Evolutionary conservation across 164 flowering plant species (phyloP).

Genomic region (Annona squamosa): DNA sequence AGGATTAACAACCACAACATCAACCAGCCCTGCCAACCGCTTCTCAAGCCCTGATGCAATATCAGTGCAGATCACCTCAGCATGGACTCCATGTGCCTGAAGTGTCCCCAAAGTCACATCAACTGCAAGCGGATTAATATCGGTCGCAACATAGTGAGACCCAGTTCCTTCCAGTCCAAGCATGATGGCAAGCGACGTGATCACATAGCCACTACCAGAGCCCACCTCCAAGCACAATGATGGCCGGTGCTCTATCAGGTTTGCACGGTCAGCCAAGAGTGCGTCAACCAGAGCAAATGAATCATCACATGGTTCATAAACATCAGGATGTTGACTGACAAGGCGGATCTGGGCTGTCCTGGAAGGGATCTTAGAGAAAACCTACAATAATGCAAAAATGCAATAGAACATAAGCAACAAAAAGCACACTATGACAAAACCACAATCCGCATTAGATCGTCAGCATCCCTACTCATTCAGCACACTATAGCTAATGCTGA

Average conservation of each 20-base stretch:
- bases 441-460: no score
- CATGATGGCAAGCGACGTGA: conserved; percentile 78
- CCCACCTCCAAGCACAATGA: conserved; percentile 77
- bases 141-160: conserved; percentile 66
- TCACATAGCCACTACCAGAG: conserved; percentile 90
- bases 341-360: conserved; percentile 71
- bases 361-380: conserved; percentile 26
- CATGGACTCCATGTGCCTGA: conserved; percentile 71
- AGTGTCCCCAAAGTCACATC: conserved; percentile 56
- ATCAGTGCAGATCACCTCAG: conserved; percentile 58
- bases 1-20: conserved; percentile 87
- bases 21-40: conserved; percentile 54
- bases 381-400: conserved; percentile 7
- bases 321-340: conserved; percentile 79
- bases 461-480: no score
- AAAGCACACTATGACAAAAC: no score
- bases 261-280: conserved; percentile 60
- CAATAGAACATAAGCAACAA: no score
- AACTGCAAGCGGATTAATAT: conserved; percentile 68
- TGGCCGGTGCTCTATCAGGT: conserved; percentile 58
- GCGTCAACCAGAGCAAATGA: conserved; percentile 96
- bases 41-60: conserved; percentile 58
- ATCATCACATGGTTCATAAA: conserved; percentile 94
- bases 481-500: not conserved
- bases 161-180: conserved; percentile 41